Conservation (phyloP, 768 basidiomycete species). For the Phlebiopsis flavidoalba region DNA sequence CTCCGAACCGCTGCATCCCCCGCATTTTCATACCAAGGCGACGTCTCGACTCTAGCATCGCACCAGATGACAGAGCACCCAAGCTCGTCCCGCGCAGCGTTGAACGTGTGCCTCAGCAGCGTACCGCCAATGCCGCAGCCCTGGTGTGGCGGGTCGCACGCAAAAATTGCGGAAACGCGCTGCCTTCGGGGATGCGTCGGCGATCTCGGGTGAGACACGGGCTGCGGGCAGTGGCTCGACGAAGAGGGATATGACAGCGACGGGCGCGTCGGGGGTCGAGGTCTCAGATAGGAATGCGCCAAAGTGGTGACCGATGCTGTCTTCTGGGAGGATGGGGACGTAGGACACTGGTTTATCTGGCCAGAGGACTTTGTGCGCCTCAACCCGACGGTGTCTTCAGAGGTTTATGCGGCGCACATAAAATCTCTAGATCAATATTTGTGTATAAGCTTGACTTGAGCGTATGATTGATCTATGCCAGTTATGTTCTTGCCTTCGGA, state of each 20-base stretch:
- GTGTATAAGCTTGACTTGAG: neutral
- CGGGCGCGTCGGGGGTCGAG: constrained; percentile 27
- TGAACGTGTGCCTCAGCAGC: constrained; percentile 38
- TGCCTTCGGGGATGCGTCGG: constrained; percentile 8
- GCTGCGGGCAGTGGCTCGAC: constrained; percentile 24
- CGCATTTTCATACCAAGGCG: constrained; percentile 49
- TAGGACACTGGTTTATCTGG: constrained; percentile 43
- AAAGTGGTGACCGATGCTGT: constrained; percentile 45
- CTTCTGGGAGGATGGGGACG: constrained; percentile 47
- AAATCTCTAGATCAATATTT: neutral
- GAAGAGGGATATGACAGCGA: constrained; percentile 57
- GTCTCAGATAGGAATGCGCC: constrained; percentile 42
- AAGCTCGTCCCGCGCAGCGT: constrained; percentile 32
- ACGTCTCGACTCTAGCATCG: constrained; percentile 44
- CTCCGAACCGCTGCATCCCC: constrained; percentile 45
- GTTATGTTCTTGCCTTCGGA: neutral
- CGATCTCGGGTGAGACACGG: neutral
- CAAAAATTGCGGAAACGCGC: constrained; percentile 60
- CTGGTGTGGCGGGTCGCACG: constrained; percentile 48
- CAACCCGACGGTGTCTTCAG: constrained; percentile 41
- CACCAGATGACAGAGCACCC: constrained; percentile 48
- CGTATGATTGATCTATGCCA: neutral
- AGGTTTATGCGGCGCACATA: constrained; percentile 30
- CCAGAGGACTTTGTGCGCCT: constrained; percentile 58
- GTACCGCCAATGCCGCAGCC: constrained; percentile 47